Evolutionary conservation across 176 grass and related monocot genomes (phyloP), one percentile per base, ranked within the genome.

Genomic region (Triticum turgidum): DNA sequence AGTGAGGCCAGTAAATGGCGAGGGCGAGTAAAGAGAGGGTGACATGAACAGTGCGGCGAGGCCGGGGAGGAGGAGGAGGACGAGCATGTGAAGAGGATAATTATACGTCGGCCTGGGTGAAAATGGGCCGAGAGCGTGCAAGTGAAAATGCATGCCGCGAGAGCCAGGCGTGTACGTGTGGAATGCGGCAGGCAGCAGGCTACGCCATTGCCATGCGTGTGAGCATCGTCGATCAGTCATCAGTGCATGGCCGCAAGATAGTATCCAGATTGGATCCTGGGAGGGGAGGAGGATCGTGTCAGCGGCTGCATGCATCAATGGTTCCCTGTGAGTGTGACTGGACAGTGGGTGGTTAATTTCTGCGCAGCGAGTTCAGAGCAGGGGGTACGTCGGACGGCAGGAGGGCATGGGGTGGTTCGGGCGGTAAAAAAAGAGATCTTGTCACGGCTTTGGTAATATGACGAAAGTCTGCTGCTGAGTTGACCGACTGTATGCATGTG

Each of bases 81-180:
- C 17, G 30, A 45, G 68, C 91, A 87, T 89, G 87, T 87, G 91
- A 89, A 84, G 45, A 54, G 91, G 80, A 87, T 92, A 92, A 89
- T 87, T 89, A 61, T 80, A 76, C 68, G 51, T 51, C 18, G 54
- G 63, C 10, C 52, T 39, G 58, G 11, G 61, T 49, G 64, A 83
- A 83, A 90, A 79, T 4, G 13, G 49, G 89, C 14, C 15, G 11
- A 37, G 47, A 24, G 61, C 49, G 76, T 51, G 62, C 27, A 69
- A 51, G 64, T 15, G n/a, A 33, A 25, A 33, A 30, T 59, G 54
- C 54, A 68, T 0, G 35, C 6, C 11, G 18, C 32, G 63, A 51
- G 72, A 22, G 21, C 1, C 21, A 29, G 41, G 37, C 69, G 51
- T 22, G 71, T 3, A 69, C 20, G 21, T 20, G 15, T 13, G 2